Percentiles rank a stretch among this genome's conserved stretches.
phyloP scores from a whole-genome alignment of 2,329 filamentous ascomycete species.

The Xylariomycetidae sp. region DNA sequence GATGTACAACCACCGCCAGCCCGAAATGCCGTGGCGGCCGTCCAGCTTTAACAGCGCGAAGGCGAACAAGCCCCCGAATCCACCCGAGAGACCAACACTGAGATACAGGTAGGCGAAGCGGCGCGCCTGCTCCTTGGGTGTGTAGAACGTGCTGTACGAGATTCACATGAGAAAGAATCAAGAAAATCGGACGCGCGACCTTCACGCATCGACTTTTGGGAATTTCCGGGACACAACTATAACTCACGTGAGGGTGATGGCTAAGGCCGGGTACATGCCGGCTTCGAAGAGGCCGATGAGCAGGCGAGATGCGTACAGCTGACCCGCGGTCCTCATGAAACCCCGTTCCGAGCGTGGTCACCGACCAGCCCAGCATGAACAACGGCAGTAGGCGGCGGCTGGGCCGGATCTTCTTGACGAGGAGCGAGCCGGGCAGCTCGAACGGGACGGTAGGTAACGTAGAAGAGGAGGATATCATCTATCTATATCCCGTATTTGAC shows the following conservation, averaged over 20 bases:
- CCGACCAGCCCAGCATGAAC: constrained; percentile 5
- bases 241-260: constrained; percentile 6
- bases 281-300: constrained; percentile 4
- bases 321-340: constrained; percentile 3
- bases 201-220: too few species aligned
- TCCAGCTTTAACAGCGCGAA: constrained; percentile 5
- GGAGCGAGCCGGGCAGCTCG: constrained; percentile 5
- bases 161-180: background rate
- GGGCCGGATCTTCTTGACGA: constrained; percentile 5
- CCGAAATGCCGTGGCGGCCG: constrained; percentile 3
- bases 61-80: constrained; percentile 7
- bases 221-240: too few species aligned
- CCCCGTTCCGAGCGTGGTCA: constrained; percentile 3
- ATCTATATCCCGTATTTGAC: background rate
- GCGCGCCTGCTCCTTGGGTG: constrained; percentile 3
- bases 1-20: constrained; percentile 6
- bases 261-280: constrained; percentile 5
- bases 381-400: constrained; percentile 4
- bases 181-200: too few species aligned
- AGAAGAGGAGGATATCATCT: constrained; percentile 5
- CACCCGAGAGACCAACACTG: constrained; percentile 3
- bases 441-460: constrained; percentile 6
- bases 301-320: constrained; percentile 5
- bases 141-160: constrained; percentile 4
- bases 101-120: constrained; percentile 5